These are phyloP conservation scores for Poronia punctata DNA, from an alignment of 495 filamentous ascomycete species.

Conservation along the genomic window DNA sequence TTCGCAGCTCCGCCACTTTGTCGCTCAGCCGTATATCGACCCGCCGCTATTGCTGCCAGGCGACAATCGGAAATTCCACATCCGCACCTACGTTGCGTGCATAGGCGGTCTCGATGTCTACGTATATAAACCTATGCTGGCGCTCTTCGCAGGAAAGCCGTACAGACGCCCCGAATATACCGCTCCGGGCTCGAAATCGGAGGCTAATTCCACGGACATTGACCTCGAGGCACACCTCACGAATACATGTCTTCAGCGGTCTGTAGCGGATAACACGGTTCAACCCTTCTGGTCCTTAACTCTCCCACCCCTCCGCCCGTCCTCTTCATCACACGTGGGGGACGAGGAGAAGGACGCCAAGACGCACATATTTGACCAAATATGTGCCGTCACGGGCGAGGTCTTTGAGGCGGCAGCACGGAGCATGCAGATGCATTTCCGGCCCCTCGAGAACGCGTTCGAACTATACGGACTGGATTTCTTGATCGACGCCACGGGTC, in stretches of 20 bases:
- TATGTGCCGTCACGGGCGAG: slow-evolving; percentile 63
- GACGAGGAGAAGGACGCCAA: slow-evolving; percentile 22
- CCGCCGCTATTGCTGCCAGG: slow-evolving; percentile 70
- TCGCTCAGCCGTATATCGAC: slow-evolving; percentile 93
- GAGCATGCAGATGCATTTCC: slow-evolving; percentile 83
- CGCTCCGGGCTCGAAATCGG: slow-evolving; percentile 30
- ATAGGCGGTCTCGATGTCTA: slow-evolving; percentile 72
- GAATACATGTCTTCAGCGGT: slow-evolving; percentile 86
- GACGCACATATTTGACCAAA: slow-evolving; percentile 60
- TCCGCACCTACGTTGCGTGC: slow-evolving; percentile 81
- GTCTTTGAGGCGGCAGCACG: slow-evolving; percentile 78
- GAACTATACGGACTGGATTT: slow-evolving; percentile 93
- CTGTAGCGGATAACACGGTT: slow-evolving; percentile 38
- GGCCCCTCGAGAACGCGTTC: slow-evolving; percentile 77
- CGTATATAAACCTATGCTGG: slow-evolving; percentile 85
- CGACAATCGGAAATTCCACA: slow-evolving; percentile 83
- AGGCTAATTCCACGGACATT: neutral
- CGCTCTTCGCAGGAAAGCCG: slow-evolving; percentile 70
- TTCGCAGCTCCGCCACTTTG: slow-evolving; percentile 90
- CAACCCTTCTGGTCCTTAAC: slow-evolving; percentile 64
- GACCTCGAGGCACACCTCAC: slow-evolving; percentile 75
- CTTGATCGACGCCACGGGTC: slow-evolving; percentile 60
- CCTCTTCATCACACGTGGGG: neutral
- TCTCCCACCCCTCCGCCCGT: neutral
- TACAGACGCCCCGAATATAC: slow-evolving; percentile 47